Evolutionary conservation across 371 early-diverging fungal genomes (phyloP), one percentile per base, ranked within the genome.

Genomic region (Mucor circinelloides): DNA sequence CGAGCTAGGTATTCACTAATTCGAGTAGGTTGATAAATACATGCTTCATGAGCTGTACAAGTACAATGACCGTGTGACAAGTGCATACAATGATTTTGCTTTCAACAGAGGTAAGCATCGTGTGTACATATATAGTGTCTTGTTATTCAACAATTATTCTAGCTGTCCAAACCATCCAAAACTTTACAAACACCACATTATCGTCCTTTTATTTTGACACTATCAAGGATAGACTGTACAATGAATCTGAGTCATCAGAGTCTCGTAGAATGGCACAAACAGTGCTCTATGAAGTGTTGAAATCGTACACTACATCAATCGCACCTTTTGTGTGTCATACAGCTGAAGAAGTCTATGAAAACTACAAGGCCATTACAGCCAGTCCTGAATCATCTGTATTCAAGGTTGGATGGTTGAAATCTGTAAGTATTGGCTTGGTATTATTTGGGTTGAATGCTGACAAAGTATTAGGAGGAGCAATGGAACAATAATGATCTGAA

Each of bases 161-260:
- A 85, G 90, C 81, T 17, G 83, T 86, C 23, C 88, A 89, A 60
- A 80, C 83, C 48, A 77, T 94, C 19, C 89, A 87, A 67, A 81
- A 85, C 63, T 93, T 95, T 59, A 88, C 90, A 27, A 91, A 87
- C 66, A 82, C 81, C 2, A 73, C 81, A 2, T 78, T 94, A 6
- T 95, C 95, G 1, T 86, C 93, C 0, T 90, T 93, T 60, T 95
- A 95, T 73, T 89, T 95, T 80, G 95, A 95, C 62, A 78, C 89
- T 8, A 82, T 91, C 74, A 95, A 95, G 81, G 95, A 95, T 69
- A 82, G 92, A 52, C 76, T 95, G 10, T 95, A 95, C 56, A 89
- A 90, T 25, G 88, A 90, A 40, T 36, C 70, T 21, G 60, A 60
- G 21, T 64, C 70, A 2, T 64, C 76, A 0, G 28, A 40, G 0